Evolutionary conservation across 1,284 basidiomycete genomes (phyloP), one percentile per base, ranked within the genome.

Genomic region (Leccinum olivaceoglutinosum): DNA sequence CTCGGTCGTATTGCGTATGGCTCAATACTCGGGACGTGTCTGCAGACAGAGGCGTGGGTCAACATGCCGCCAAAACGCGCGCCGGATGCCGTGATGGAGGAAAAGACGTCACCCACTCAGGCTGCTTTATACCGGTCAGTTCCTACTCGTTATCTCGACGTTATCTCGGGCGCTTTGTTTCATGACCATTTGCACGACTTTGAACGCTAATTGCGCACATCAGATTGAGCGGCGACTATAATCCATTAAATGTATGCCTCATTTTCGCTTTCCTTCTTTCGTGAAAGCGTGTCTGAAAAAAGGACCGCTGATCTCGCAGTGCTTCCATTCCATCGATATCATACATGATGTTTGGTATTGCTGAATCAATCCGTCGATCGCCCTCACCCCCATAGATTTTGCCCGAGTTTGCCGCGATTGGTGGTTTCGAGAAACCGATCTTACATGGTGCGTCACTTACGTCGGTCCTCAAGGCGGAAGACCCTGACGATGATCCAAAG

Each of bases 341-440:
- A 5, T 32, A 11, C n/a, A 29, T 46, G 58, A 12, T 32, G 9
- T 55, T 21, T 41, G 25, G 39, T 21, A 8, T 14, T 29, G 14
- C 56, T 39, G 7, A 62, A 72, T 66, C 51, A 64, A 71, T 69
- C 46, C 39, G 69, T 68, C 41, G 62, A 49, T 60, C 3, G 18
- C 0, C 54, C 53, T 14, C 34, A 8, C 34, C 49, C 54, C 32
- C 55, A n/a, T 69, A 93, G 90, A 94, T 99, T 68, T 88, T 92
- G 65, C 96, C 97, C 3, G 87, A 92, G 67, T 99, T 98, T 73
- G 94, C 97, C 10, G 87, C 89, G 25, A 88, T 98, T 57, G 97
- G 96, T 46, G 97, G 96, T 1, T 99, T 98, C 75, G 89, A 96
- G 70, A 89, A 88, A 76, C 96, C 96, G 2, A 94, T 93, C 66